A percentile compares a stretch with the other conserved stretches of the same genome.
These are phyloP conservation scores for Mycena belliarum DNA, from an alignment of 768 basidiomycete genomes.

Conservation along the genomic window DNA sequence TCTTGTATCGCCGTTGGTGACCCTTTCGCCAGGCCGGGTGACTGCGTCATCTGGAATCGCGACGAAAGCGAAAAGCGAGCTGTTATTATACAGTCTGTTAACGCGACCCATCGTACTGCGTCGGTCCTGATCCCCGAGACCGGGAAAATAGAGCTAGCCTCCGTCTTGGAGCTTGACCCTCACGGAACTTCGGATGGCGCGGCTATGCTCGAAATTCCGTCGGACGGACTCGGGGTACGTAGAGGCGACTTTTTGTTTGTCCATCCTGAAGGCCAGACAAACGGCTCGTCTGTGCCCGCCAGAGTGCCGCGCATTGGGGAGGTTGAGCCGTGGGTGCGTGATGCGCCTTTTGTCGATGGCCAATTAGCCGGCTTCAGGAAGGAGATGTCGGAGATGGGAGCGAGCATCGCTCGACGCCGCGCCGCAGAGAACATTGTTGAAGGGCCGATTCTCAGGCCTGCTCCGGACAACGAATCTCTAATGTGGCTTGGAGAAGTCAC, in stretches of 20 bases:
- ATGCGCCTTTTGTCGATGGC: slow-evolving; percentile 52
- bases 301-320: slow-evolving; percentile 85
- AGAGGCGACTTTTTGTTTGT: slow-evolving; percentile 86
- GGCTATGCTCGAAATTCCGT: slow-evolving; percentile 38
- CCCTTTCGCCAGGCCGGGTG: slow-evolving; percentile 70
- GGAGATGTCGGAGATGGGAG: slow-evolving; percentile 68
- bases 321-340: slow-evolving; percentile 76
- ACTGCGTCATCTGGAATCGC: slow-evolving; percentile 82
- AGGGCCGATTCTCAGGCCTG: slow-evolving; percentile 44
- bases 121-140: slow-evolving; percentile 59
- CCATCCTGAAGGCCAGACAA: slow-evolving; percentile 67
- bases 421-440: slow-evolving; percentile 40
- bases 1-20: background rate
- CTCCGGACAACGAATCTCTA: slow-evolving; percentile 41
- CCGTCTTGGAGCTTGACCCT: slow-evolving; percentile 86
- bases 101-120: slow-evolving; percentile 71
- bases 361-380: slow-evolving; percentile 71
- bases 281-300: slow-evolving; percentile 62
- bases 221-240: slow-evolving; percentile 75
- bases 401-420: slow-evolving; percentile 50
- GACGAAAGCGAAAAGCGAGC: slow-evolving; percentile 71
- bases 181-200: slow-evolving; percentile 66
- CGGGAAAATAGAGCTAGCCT: slow-evolving; percentile 61
- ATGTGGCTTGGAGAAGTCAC: slow-evolving; percentile 90
- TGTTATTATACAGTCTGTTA: slow-evolving; percentile 79